phyloP scores from a whole-genome alignment of 352 stramenopile species.

The Pythium sukuiense region DNA sequence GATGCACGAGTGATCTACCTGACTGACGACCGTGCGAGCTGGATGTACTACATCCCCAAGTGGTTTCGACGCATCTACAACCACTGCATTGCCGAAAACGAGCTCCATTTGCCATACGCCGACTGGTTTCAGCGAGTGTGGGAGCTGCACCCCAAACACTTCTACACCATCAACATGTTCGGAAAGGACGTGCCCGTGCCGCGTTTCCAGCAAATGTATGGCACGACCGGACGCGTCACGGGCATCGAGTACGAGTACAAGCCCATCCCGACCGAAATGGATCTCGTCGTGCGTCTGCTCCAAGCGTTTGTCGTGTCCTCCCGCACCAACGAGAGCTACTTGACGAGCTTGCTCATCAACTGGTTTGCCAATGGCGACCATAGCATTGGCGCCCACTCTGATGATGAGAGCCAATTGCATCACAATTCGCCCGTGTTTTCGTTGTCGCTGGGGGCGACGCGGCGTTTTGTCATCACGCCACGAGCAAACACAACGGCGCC shows the following conservation, averaged over 20 bases:
- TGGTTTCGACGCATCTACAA: constrained; percentile 57
- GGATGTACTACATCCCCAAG: constrained; percentile 61
- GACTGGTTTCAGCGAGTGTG: constrained; percentile 44
- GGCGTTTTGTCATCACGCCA: constrained; percentile 70
- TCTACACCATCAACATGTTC: constrained; percentile 74
- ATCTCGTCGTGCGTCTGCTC: constrained; percentile 43
- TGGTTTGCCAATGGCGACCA: constrained; percentile 85
- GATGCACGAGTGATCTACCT: constrained; percentile 31
- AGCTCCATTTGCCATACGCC: constrained; percentile 21
- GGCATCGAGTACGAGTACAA: constrained; percentile 50
- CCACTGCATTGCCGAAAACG: constrained; percentile 14
- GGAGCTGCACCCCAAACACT: constrained; percentile 54
- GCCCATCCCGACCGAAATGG: constrained; percentile 38
- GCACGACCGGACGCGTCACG: constrained; percentile 51
- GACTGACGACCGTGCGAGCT: constrained; percentile 39
- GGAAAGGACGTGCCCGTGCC: constrained; percentile 57
- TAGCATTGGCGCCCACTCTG: constrained; percentile 76
- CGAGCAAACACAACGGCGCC: constrained; percentile 22
- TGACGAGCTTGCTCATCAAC: constrained; percentile 55
- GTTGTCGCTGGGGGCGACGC: constrained; percentile 63
- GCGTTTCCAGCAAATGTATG: constrained; percentile 68
- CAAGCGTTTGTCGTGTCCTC: constrained; percentile 43
- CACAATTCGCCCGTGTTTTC: constrained; percentile 58
- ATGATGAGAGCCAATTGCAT: constrained; percentile 68
- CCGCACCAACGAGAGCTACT: constrained; percentile 14